Conservation (phyloP, 1,139 yeast species). For the Magnusiomyces clavatus region DNA sequence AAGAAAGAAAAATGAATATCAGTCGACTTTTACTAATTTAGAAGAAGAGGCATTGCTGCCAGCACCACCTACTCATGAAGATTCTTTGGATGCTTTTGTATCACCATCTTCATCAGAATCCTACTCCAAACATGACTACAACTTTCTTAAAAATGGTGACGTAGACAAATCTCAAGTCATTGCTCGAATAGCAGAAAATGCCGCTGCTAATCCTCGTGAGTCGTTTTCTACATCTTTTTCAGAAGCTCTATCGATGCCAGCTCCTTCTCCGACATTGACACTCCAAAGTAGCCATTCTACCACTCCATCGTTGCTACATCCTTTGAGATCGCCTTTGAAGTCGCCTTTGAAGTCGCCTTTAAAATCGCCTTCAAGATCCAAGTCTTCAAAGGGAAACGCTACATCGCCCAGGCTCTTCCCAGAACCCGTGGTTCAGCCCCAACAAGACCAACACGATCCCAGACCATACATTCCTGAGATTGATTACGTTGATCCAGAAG, state of each 20-base stretch:
- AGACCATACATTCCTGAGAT: no score
- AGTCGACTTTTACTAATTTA: neutral
- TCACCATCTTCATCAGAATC: neutral
- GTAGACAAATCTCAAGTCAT: no score
- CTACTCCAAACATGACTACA: neutral
- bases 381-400: no score
- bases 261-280: neutral
- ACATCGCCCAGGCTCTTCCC: no score
- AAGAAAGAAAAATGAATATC: neutral
- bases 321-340: no score
- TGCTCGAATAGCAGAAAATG: neutral
- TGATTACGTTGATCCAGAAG: no score
- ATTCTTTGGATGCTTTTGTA: neutral
- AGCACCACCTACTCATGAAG: neutral
- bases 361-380: no score
- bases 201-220: neutral
- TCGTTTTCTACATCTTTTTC: conserved; percentile 1
- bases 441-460: no score
- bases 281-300: no score
- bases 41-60: conserved; percentile 5
- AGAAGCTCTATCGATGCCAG: conserved; percentile 4
- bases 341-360: no score
- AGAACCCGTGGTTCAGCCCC: no score
- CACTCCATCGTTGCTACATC: no score
- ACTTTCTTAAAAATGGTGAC: neutral